These are phyloP conservation scores for Paramecium caudatum DNA, from an alignment of 73 alveolate species.

Conservation along the genomic window DNA sequence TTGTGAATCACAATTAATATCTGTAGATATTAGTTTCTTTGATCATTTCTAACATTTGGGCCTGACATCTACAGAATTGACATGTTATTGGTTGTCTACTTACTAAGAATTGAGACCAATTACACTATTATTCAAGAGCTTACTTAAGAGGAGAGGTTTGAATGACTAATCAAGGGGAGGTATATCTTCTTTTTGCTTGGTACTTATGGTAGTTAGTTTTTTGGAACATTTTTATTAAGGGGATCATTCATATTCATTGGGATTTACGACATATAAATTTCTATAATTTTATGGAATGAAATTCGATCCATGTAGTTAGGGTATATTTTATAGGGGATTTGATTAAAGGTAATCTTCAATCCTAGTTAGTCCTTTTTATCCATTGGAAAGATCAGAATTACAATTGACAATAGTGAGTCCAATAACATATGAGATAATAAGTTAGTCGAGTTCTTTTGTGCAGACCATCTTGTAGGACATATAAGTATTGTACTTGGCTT, in stretches of 20 bases:
- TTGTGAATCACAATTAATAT: neutral
- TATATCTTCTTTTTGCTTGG: conserved; percentile 37
- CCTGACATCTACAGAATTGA: conserved; percentile 60
- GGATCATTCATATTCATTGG: neutral
- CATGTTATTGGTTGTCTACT: conserved; percentile 25
- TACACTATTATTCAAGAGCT: conserved; percentile 11
- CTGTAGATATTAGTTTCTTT: conserved; percentile 72
- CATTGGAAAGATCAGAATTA: conserved; percentile 6
- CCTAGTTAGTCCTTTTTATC: neutral
- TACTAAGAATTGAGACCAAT: conserved; percentile 44
- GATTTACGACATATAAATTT: conserved; percentile 43
- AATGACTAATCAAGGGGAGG: conserved; percentile 66
- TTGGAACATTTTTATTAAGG: conserved; percentile 38
- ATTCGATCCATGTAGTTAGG: conserved; percentile 34
- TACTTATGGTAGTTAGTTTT: conserved; percentile 36
- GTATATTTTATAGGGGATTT: conserved; percentile 34
- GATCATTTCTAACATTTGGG: conserved; percentile 66
- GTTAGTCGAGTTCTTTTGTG: conserved; percentile 47
- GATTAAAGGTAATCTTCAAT: neutral
- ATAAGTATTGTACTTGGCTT: neutral
- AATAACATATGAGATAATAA: neutral
- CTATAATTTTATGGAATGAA: conserved; percentile 55
- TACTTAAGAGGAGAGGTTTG: conserved; percentile 47
- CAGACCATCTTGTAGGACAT: conserved; percentile 29
- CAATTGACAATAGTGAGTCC: conserved; percentile 44